A percentile compares a stretch with the other conserved stretches of the same genome.
Evolutionary conservation across 371 early-diverging fungal genomes (phyloP).

Genomic region (Mortierella sp.): DNA sequence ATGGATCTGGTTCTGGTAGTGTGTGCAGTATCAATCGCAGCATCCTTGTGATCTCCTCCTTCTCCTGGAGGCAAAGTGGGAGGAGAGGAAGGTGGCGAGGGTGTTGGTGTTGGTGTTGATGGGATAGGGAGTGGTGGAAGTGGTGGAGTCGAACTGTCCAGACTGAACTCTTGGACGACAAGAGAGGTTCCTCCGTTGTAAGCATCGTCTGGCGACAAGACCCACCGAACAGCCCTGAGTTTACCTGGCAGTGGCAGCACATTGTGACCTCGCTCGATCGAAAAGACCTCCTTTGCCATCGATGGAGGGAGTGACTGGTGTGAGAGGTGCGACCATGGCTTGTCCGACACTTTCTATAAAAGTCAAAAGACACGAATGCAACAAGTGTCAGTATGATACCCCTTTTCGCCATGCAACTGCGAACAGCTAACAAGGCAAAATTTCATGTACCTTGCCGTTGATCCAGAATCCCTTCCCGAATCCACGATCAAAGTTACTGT

Average conservation of each 20-base stretch:
- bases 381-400: not conserved
- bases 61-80: too few relatives aligned
- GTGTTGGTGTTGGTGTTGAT: slow-evolving; percentile 4
- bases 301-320: slow-evolving; percentile 68
- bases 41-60: not conserved
- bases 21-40: not conserved
- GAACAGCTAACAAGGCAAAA: too few relatives aligned
- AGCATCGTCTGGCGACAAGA: slow-evolving; percentile 50
- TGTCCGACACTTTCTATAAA: slow-evolving; percentile 55
- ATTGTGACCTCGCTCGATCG: slow-evolving; percentile 10
- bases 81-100: not conserved
- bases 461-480: slow-evolving; percentile 63
- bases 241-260: not conserved
- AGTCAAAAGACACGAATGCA: slow-evolving; percentile 4
- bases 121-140: slow-evolving; percentile 6
- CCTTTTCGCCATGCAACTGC: too few relatives aligned
- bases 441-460: slow-evolving; percentile 64
- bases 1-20: slow-evolving; percentile 20
- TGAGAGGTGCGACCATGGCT: slow-evolving; percentile 68
- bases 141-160: not conserved
- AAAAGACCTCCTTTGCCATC: slow-evolving; percentile 46
- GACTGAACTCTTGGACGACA: slow-evolving; percentile 24
- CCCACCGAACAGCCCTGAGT: slow-evolving; percentile 21
- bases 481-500: slow-evolving; percentile 68
- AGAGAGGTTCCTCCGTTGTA: slow-evolving; percentile 61